A percentile compares a stretch with the other conserved stretches of the same genome.
phyloP scores from a whole-genome alignment of 805 yeast genomes.

The Kuraishia cidri region DNA sequence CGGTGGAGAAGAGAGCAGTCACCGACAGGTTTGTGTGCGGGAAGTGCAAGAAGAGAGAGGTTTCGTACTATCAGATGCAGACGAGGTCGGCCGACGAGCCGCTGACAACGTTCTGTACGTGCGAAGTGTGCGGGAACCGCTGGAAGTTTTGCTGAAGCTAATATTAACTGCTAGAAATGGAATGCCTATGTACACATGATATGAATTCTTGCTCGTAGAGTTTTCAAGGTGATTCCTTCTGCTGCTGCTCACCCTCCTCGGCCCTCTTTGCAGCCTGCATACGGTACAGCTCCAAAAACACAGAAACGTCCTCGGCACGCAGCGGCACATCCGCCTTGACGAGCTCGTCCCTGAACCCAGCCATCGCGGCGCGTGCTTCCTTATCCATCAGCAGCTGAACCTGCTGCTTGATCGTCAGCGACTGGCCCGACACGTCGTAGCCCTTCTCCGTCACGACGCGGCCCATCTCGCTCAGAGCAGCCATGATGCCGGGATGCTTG shows the following conservation, averaged over 20 bases:
- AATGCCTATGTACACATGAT: neutral
- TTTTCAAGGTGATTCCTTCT: too few relatives aligned
- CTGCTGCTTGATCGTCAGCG: slow-evolving; percentile 14
- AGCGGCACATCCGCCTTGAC: slow-evolving; percentile 13
- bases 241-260: too few relatives aligned
- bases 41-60: slow-evolving; percentile 95
- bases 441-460: slow-evolving; percentile 16
- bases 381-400: slow-evolving; percentile 16
- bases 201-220: too few relatives aligned
- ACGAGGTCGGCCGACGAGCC: slow-evolving; percentile 99
- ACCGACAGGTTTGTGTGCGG: slow-evolving; percentile 97
- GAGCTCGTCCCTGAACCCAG: slow-evolving; percentile 12
- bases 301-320: slow-evolving; percentile 14
- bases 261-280: too few relatives aligned
- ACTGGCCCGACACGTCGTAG: slow-evolving; percentile 5
- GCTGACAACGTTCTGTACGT: slow-evolving; percentile 93
- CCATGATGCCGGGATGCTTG: slow-evolving; percentile 22
- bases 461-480: slow-evolving; percentile 21
- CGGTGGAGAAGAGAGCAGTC: slow-evolving; percentile 89
- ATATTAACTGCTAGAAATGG: neutral
- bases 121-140: slow-evolving; percentile 95
- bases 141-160: slow-evolving; percentile 80
- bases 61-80: slow-evolving; percentile 94
- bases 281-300: slow-evolving; percentile 11
- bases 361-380: slow-evolving; percentile 14